phyloP scores from a whole-genome alignment of 371 early-diverging fungal species.

The Mucor indicus region DNA sequence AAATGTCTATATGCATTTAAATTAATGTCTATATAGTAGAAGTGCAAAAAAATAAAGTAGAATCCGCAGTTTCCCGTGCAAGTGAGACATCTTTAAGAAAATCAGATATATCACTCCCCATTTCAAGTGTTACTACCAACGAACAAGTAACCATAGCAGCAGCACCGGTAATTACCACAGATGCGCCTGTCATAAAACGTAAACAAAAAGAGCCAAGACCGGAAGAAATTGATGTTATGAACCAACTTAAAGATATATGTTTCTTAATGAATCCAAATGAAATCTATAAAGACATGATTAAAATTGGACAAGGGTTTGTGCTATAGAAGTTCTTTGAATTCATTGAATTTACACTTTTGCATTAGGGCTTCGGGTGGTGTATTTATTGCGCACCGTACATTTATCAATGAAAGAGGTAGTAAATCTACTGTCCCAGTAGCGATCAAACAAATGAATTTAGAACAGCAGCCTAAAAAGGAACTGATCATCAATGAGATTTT shows the following conservation, averaged over 20 bases:
- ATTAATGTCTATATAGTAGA: neutral
- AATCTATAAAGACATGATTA: constrained; percentile 71
- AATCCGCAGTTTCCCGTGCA: neutral
- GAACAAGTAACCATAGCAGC: constrained; percentile 26
- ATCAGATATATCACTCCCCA: neutral
- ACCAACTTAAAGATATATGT: constrained; percentile 78
- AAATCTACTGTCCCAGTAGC: constrained; percentile 54
- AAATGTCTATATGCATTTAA: too few species aligned
- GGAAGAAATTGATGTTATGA: constrained; percentile 64
- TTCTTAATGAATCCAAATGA: constrained; percentile 82
- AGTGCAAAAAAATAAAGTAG: neutral
- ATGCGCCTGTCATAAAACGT: constrained; percentile 21
- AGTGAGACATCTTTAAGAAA: neutral
- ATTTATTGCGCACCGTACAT: constrained; percentile 61
- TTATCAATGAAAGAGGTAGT: constrained; percentile 10
- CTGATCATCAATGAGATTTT: constrained; percentile 83
- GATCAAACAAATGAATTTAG: constrained; percentile 83
- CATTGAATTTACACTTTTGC: neutral
- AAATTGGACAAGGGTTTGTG: constrained; percentile 88
- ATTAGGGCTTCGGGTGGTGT: constrained; percentile 44
- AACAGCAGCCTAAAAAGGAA: constrained; percentile 82
- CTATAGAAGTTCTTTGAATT: too few species aligned
- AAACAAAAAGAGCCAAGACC: constrained; percentile 13
- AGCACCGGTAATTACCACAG: constrained; percentile 42
- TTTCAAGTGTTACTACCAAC: too few species aligned